A percentile compares a stretch with the other conserved stretches of the same genome.
These are phyloP conservation scores for Aspergillus versicolor DNA, from an alignment of 2,329 filamentous ascomycete genomes.

Conservation along the genomic window DNA sequence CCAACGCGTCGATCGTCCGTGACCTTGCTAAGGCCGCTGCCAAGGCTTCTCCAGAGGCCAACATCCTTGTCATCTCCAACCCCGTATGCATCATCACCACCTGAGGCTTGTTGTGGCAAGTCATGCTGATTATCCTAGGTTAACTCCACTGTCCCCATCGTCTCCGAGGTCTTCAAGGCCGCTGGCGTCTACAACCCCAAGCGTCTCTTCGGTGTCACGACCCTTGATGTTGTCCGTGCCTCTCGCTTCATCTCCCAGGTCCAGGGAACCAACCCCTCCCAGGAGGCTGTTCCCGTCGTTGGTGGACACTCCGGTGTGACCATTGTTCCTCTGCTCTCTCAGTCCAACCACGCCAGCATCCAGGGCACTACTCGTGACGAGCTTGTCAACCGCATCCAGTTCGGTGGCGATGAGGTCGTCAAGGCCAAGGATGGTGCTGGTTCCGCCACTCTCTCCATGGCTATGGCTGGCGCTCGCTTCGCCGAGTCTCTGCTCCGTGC, in stretches of 20 bases:
- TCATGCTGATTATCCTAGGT: conserved; percentile 50
- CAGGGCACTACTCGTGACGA: conserved; percentile 69
- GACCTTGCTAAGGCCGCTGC: conserved; percentile 95
- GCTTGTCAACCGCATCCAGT: conserved; percentile 93
- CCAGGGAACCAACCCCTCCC: conserved; percentile 83
- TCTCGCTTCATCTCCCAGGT: conserved; percentile 96
- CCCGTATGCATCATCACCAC: conserved; percentile 56
- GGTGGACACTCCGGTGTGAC: conserved; percentile 97
- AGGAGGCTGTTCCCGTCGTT: conserved; percentile 93
- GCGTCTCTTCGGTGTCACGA: conserved; percentile 98
- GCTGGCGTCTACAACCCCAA: conserved; percentile 97
- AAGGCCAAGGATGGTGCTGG: conserved; percentile 98
- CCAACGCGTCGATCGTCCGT: conserved; percentile 98
- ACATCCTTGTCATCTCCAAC: conserved; percentile 97
- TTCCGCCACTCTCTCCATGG: conserved; percentile 97
- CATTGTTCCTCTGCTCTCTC: conserved; percentile 96
- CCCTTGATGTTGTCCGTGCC: conserved; percentile 96
- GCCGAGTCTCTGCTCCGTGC: conserved; percentile 94
- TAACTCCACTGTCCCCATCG: conserved; percentile 99
- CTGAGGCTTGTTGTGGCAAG: neutral
- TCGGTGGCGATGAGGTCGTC: conserved; percentile 98
- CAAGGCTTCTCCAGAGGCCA: conserved; percentile 84
- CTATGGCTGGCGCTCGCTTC: conserved; percentile 83
- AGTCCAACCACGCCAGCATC: conserved; percentile 84
- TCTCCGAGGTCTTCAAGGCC: conserved; percentile 94